Percentiles rank a stretch among this genome's conserved stretches.
These are phyloP conservation scores for Arachis hypogaea DNA, from an alignment of 306 rosid species.

Conservation along the genomic window DNA sequence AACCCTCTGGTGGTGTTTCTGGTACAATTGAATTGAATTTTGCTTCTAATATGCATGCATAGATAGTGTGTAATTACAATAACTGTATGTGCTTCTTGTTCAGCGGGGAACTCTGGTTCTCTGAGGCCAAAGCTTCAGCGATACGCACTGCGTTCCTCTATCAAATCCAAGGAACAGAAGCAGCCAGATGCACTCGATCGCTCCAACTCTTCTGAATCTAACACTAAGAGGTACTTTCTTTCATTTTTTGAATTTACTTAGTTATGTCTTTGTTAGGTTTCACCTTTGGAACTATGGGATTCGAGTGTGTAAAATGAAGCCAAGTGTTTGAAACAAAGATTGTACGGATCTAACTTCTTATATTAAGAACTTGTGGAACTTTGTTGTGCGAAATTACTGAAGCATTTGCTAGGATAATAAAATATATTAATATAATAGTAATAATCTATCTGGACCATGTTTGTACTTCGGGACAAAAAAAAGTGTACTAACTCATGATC, in stretches of 20 bases:
- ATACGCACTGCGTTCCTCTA: slow-evolving; percentile 66
- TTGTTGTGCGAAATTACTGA: too few relatives aligned
- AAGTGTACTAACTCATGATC: too few relatives aligned
- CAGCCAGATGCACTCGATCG: slow-evolving; percentile 42
- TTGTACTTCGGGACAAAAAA: too few relatives aligned
- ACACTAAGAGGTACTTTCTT: slow-evolving; percentile 60
- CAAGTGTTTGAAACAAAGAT: background rate
- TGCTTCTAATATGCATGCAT: background rate
- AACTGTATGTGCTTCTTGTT: slow-evolving; percentile 19
- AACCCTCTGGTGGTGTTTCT: slow-evolving; percentile 46
- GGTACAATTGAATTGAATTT: slow-evolving; percentile 30
- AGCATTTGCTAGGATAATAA: too few relatives aligned
- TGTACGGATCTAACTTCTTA: background rate
- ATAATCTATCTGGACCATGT: too few relatives aligned
- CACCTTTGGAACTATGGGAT: background rate
- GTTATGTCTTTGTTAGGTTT: background rate
- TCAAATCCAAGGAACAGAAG: slow-evolving; percentile 56
- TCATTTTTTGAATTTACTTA: background rate
- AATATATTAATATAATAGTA: too few relatives aligned
- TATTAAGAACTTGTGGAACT: background rate
- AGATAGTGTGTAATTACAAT: background rate
- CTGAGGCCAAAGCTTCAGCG: slow-evolving; percentile 55
- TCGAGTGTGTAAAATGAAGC: background rate
- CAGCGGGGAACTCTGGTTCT: slow-evolving; percentile 49
- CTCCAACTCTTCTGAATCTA: slow-evolving; percentile 51